These are phyloP conservation scores for Termitomyces sp. DNA, from an alignment of 1,284 basidiomycete species.

Conservation along the genomic window DNA sequence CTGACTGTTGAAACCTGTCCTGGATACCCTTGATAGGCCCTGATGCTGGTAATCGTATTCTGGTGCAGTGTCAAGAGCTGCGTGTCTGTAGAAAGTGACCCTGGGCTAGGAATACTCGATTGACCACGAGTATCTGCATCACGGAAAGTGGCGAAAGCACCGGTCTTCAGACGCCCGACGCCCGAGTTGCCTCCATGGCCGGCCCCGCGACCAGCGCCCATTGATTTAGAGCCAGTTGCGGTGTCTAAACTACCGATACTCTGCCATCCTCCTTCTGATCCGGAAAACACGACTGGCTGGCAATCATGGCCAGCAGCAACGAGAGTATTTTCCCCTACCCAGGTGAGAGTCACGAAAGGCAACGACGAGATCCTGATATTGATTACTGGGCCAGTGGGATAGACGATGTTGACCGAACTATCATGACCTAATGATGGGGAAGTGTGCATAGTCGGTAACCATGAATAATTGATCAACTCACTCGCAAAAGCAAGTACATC, in stretches of 20 bases:
- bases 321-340: constrained; percentile 76
- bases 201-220: constrained; percentile 32
- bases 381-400: constrained; percentile 70
- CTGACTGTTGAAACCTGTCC: constrained; percentile 73
- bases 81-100: constrained; percentile 45
- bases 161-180: constrained; percentile 86
- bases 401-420: constrained; percentile 85
- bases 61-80: constrained; percentile 90
- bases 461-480: constrained; percentile 33
- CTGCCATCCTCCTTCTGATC: constrained; percentile 70
- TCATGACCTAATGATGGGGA: constrained; percentile 68
- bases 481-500: constrained; percentile 90
- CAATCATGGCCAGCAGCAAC: constrained; percentile 98
- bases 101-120: constrained; percentile 34
- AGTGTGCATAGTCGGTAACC: not conserved
- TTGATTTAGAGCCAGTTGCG: constrained; percentile 46
- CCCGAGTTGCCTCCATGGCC: constrained; percentile 38
- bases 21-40: constrained; percentile 67
- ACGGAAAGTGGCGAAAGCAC: constrained; percentile 94
- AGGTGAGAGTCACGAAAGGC: constrained; percentile 80
- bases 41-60: constrained; percentile 94
- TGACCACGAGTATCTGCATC: constrained; percentile 89
- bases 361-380: constrained; percentile 73
- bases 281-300: constrained; percentile 86
- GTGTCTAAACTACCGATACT: constrained; percentile 83